These are phyloP conservation scores for Neophaeococcomyces mojaviensis DNA, from an alignment of 2,329 filamentous ascomycete species.

Conservation along the genomic window DNA sequence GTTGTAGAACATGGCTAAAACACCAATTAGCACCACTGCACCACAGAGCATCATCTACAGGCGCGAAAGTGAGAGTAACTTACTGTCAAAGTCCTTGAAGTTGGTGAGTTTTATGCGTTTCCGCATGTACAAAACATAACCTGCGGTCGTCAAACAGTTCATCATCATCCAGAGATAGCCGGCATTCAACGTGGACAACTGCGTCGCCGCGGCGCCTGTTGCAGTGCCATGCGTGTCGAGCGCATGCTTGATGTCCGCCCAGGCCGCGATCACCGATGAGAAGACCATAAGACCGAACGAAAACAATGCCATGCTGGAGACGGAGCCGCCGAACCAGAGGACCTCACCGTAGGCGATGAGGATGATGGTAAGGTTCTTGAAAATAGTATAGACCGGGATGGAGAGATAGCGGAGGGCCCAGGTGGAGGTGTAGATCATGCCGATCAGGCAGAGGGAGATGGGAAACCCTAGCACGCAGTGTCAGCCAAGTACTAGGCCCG, in stretches of 20 bases:
- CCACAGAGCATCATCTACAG: conserved; percentile 21
- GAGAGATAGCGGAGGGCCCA: conserved; percentile 95
- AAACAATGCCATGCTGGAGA: conserved; percentile 77
- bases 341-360: conserved; percentile 98
- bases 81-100: conserved; percentile 99
- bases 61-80: conserved; percentile 35
- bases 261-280: conserved; percentile 88
- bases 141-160: conserved; percentile 90
- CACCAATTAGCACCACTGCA: conserved; percentile 17
- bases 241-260: conserved; percentile 90
- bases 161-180: conserved; percentile 97
- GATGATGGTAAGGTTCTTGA: conserved; percentile 99
- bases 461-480: conserved; percentile 82
- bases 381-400: conserved; percentile 98
- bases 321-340: conserved; percentile 91
- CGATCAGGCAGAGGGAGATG: conserved; percentile 87
- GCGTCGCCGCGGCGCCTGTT: conserved; percentile 51
- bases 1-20: conserved; percentile 97
- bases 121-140: conserved; percentile 86
- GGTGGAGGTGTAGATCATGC: conserved; percentile 97
- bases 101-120: conserved; percentile 99
- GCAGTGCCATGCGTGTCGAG: conserved; percentile 53
- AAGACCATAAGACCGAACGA: conserved; percentile 96
- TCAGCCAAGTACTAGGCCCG: no score
- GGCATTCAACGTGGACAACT: conserved; percentile 82